Base-by-base conservation (phyloP, 2,329 filamentous ascomycete species). In the Aureobasidium sp. region DNA sequence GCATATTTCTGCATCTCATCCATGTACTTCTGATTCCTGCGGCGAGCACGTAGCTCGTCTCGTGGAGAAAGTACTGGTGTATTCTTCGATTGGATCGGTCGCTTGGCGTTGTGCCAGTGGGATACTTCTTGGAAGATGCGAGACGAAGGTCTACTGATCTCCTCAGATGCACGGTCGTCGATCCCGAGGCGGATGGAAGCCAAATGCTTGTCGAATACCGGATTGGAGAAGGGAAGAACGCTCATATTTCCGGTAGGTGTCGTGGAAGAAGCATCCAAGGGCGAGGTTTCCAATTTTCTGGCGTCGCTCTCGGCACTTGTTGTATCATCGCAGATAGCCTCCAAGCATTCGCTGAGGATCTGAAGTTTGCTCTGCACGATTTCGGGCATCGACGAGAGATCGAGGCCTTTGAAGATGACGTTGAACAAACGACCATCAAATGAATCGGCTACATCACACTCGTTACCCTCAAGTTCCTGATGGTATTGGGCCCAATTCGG, bases 1-100 rank as follows among this genome's bases (percentile, higher is more conserved):
- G 88, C 86, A 70, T 91, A 91, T 1, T 80, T 77, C 32, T 80
- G 79, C 73, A 88, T 88, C 63, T 89, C 85, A 1, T 82, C 80
- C 82, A 89, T 87, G 68, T 84, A 85, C 57, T 77, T 78, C 67
- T 91, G 87, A 48, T 87, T 85, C 59, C 75, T 76, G 64, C 75
- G 79, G 58, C 71, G 73, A 7, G 77, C 75, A 64, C 70, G 76
- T 59, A 71, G 73, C 55, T 71, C 74, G 66, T 75, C 68, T 36
- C 58, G 51, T 70, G 42, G 39, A 63, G 64, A 44, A 65, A 69
- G 39, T 60, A 65, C 46, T 67, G 69, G 57, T 13, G 62, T 69
- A 63, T 64, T 70, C 56, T 77, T 78, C 20, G 70, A 68, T 29
- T 82, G 78, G 3, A 85, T 66, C 0, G 79, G 76, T 29, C 76